Conservation (phyloP, 192 early-diverging fungal species). For the Pilobolus umbonatus region DNA sequence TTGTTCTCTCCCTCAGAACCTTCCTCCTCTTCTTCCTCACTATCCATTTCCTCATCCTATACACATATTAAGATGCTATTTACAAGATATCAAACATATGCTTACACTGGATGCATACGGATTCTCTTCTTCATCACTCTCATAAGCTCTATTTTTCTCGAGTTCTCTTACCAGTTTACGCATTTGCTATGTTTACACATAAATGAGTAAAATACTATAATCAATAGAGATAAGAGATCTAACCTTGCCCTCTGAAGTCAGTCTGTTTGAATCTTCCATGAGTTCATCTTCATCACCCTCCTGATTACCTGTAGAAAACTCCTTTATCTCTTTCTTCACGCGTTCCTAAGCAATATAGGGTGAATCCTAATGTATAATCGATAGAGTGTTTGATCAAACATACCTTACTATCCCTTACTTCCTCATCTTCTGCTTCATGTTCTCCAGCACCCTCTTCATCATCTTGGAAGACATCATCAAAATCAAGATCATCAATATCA, state of each 20-base stretch:
- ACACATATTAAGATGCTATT: background rate
- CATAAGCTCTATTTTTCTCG: constrained; percentile 61
- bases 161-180: constrained; percentile 60
- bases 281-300: constrained; percentile 37
- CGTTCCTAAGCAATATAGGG: constrained; percentile 10
- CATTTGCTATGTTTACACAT: constrained; percentile 42
- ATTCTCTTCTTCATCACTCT: constrained; percentile 53
- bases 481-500: constrained; percentile 70
- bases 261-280: constrained; percentile 21
- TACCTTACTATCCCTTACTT: constrained; percentile 52
- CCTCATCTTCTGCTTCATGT: constrained; percentile 64
- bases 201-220: constrained; percentile 34
- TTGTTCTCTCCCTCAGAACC: constrained; percentile 16
- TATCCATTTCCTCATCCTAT: constrained; percentile 6
- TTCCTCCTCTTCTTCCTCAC: constrained; percentile 14
- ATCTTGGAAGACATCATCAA: constrained; percentile 77
- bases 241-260: constrained; percentile 35
- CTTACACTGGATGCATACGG: constrained; percentile 51
- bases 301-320: constrained; percentile 24
- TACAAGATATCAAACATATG: background rate
- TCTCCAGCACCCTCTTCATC: constrained; percentile 74
- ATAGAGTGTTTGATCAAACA: background rate
- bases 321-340: constrained; percentile 42
- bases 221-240: constrained; percentile 21
- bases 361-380: background rate